phyloP scores from a whole-genome alignment of 2,329 filamentous ascomycete genomes.

The Claviceps citrina region DNA sequence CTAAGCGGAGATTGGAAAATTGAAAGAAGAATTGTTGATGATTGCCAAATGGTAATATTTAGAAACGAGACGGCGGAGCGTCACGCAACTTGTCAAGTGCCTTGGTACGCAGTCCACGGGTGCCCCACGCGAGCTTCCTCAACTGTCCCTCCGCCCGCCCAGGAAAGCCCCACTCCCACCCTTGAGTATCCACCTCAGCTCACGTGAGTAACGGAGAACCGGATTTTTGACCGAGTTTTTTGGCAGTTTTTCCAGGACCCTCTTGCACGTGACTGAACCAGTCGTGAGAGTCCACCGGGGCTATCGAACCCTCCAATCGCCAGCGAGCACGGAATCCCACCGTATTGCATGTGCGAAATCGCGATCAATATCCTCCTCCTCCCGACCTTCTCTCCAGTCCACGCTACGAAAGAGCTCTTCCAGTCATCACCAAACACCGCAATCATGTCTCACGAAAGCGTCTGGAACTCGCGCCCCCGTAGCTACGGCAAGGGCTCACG shows the following conservation, averaged over 20 bases:
- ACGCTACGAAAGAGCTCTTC: slow-evolving; percentile 9
- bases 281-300: slow-evolving; percentile 14
- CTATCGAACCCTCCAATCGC: slow-evolving; percentile 23
- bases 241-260: not conserved
- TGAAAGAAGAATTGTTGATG: too few species aligned
- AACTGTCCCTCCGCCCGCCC: too few species aligned
- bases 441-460: slow-evolving; percentile 68
- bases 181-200: too few species aligned
- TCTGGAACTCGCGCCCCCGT: slow-evolving; percentile 98
- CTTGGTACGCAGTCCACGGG: too few species aligned
- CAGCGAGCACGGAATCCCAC: slow-evolving; percentile 12
- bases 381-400: slow-evolving; percentile 3
- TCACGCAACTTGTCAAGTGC: too few species aligned
- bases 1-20: too few species aligned
- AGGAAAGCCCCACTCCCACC: not conserved
- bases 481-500: slow-evolving; percentile 94
- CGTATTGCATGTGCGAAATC: slow-evolving; percentile 5
- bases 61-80: too few species aligned
- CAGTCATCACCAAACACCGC: slow-evolving; percentile 15
- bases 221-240: slow-evolving; percentile 1
- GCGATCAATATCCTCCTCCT: slow-evolving; percentile 9
- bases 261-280: slow-evolving; percentile 1
- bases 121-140: too few species aligned
- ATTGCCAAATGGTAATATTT: too few species aligned
- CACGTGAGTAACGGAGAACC: too few species aligned